Evolutionary conservation across 1,284 basidiomycete genomes (phyloP).

Genomic region (Microstroma glucosiphilum): DNA sequence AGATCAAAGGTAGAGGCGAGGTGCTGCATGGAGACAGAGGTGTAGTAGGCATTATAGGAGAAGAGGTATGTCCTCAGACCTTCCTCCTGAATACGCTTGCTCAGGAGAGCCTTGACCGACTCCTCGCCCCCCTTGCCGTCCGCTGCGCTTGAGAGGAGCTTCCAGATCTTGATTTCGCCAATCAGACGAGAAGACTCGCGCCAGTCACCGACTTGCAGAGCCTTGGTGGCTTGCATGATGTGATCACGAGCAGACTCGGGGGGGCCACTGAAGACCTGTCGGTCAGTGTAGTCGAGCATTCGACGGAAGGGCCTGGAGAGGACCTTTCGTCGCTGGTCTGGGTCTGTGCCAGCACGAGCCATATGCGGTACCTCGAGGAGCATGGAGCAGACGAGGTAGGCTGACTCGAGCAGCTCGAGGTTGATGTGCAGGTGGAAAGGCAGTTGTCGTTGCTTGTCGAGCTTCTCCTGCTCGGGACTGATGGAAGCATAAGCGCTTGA

Average conservation of each 20-base stretch:
- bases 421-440: conserved; percentile 99
- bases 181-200: conserved; percentile 87
- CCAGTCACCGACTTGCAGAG: conserved; percentile 94
- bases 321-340: conserved; percentile 65
- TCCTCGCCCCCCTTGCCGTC: conserved; percentile 57
- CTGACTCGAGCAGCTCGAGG: conserved; percentile 92
- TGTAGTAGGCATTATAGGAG: conserved; percentile 94
- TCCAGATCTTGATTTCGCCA: conserved; percentile 96
- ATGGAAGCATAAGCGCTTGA: conserved; percentile 75
- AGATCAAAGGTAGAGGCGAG: conserved; percentile 83
- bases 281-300: conserved; percentile 90
- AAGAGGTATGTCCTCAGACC: conserved; percentile 94
- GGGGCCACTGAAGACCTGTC: conserved; percentile 95
- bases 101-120: conserved; percentile 88
- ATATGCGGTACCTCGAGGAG: conserved; percentile 92
- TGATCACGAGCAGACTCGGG: conserved; percentile 98
- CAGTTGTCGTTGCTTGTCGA: conserved; percentile 87
- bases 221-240: conserved; percentile 98
- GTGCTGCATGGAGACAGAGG: conserved; percentile 76
- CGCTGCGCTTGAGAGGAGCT: conserved; percentile 65
- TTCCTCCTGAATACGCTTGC: conserved; percentile 96
- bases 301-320: conserved; percentile 94
- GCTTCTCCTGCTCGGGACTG: conserved; percentile 90
- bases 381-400: conserved; percentile 97
- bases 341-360: conserved; percentile 87